Conservation (phyloP, 73 alveolate species). For the Halteria grandinella region DNA sequence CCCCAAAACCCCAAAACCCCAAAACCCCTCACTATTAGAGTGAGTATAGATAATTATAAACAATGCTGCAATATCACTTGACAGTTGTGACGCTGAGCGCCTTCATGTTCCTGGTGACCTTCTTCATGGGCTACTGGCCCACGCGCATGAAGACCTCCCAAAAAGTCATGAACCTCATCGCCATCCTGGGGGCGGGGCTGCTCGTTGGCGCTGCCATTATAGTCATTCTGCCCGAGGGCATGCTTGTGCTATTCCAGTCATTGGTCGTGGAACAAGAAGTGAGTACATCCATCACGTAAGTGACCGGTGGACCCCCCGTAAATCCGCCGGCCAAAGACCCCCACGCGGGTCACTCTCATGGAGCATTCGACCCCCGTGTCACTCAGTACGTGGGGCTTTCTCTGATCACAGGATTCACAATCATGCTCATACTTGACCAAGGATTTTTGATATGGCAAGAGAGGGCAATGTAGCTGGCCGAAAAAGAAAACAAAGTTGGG, state of each 20-base stretch:
- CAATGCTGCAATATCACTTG: too few species aligned
- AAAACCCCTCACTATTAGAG: too few species aligned
- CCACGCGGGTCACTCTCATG: too few species aligned
- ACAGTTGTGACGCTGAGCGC: constrained; percentile 8
- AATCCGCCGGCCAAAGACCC: too few species aligned
- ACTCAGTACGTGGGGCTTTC: constrained; percentile 50
- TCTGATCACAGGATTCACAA: constrained; percentile 51
- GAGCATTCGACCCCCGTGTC: background rate
- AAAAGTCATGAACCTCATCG: constrained; percentile 62
- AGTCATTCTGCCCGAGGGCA: constrained; percentile 71
- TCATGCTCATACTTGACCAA: constrained; percentile 66
- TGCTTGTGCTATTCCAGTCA: constrained; percentile 46
- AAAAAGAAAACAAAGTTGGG: too few species aligned
- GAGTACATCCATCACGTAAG: too few species aligned
- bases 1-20: too few species aligned
- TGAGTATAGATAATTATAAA: too few species aligned
- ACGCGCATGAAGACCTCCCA: constrained; percentile 35
- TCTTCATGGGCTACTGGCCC: constrained; percentile 52
- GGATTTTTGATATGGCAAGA: constrained; percentile 53
- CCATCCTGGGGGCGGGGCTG: constrained; percentile 69
- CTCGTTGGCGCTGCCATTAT: constrained; percentile 70
- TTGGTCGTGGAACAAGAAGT: background rate
- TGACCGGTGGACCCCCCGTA: too few species aligned
- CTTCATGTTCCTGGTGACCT: constrained; percentile 46
- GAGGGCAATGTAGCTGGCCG: background rate